These are phyloP conservation scores for Pseudocercospora musae DNA, from an alignment of 2,329 filamentous ascomycete genomes.

Conservation along the genomic window DNA sequence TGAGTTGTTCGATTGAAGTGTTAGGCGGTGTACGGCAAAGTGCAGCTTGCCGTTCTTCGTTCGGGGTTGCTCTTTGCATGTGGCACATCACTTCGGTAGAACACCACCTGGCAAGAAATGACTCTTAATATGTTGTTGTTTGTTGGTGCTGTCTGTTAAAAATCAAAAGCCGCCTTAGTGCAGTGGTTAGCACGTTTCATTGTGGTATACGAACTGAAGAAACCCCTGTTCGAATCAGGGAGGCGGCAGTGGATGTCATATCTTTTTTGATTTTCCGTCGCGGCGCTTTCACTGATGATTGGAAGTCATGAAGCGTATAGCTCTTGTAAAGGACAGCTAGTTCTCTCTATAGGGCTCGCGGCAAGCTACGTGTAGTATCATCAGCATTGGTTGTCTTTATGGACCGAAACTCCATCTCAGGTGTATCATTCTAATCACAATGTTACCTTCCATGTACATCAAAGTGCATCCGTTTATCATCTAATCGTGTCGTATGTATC, in stretches of 20 bases:
- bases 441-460: neutral
- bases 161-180: constrained; percentile 4
- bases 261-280: neutral
- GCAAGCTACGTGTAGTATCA: neutral
- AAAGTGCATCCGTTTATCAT: neutral
- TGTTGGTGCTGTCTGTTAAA: neutral
- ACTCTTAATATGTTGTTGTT: neutral
- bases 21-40: neutral
- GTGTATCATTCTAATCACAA: neutral
- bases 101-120: neutral
- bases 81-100: neutral
- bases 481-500: neutral
- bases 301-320: neutral
- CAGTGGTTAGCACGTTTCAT: constrained; percentile 15
- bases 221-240: constrained; percentile 11
- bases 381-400: neutral
- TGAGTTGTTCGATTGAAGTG: no score
- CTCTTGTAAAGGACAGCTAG: neutral
- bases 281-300: neutral
- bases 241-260: neutral
- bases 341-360: neutral
- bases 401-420: neutral
- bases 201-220: constrained; percentile 6
- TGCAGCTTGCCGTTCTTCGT: neutral
- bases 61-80: neutral